Conservation (phyloP, 345 rosid genomes). For the Populus davidiana region DNA sequence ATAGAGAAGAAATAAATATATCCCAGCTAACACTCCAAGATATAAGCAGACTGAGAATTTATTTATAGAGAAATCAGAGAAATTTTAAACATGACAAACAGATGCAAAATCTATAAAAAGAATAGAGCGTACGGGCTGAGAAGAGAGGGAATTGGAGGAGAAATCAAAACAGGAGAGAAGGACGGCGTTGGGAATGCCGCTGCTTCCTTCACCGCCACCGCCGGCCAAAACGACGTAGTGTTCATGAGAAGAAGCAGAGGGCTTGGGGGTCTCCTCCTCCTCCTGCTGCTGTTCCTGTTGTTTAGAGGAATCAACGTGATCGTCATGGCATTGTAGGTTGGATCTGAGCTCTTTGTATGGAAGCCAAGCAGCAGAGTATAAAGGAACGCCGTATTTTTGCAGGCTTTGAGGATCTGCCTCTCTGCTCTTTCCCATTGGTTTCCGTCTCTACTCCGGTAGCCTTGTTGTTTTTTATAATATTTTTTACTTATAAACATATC, state of each 20-base stretch:
- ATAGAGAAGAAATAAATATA: too few species aligned
- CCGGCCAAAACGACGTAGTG: slow-evolving; percentile 60
- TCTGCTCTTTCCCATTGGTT: slow-evolving; percentile 6
- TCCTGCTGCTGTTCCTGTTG: slow-evolving; percentile 8
- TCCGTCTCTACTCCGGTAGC: background rate
- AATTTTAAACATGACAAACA: background rate
- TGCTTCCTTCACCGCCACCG: slow-evolving; percentile 86
- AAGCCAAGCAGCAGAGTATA: slow-evolving; percentile 70
- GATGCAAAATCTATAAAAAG: background rate
- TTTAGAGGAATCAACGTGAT: slow-evolving; percentile 7
- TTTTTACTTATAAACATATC: too few species aligned
- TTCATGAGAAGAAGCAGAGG: background rate
- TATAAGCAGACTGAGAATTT: too few species aligned
- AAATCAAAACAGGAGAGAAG: slow-evolving; percentile 51
- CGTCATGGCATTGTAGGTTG: slow-evolving; percentile 23
- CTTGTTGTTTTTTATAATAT: too few species aligned
- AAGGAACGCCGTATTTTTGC: slow-evolving; percentile 78
- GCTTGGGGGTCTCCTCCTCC: background rate
- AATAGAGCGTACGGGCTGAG: slow-evolving; percentile 55
- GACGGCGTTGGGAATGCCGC: slow-evolving; percentile 75
- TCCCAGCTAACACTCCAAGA: too few species aligned
- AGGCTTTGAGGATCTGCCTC: slow-evolving; percentile 23
- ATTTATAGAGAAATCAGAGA: background rate
- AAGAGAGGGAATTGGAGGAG: slow-evolving; percentile 56
- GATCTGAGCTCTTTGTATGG: slow-evolving; percentile 46